Conservation (phyloP, 129 eudicot genomes). For the Lactuca saligna region DNA sequence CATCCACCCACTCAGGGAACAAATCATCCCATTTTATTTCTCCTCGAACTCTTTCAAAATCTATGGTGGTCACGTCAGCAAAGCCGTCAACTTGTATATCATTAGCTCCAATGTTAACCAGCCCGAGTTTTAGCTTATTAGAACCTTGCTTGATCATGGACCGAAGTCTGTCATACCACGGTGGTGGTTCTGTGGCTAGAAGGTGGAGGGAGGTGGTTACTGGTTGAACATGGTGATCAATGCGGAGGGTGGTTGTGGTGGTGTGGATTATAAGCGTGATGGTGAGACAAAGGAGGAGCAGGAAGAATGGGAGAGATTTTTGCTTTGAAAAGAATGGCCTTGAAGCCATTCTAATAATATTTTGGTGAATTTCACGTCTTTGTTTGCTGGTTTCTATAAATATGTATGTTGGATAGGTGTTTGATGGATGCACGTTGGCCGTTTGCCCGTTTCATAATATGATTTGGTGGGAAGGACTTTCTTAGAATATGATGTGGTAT, state of each 20-base stretch:
- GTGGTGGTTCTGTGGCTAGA: conserved; percentile 15
- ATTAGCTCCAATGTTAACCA: conserved; percentile 36
- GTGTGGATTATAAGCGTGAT: conserved; percentile 33
- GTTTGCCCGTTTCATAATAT: conserved; percentile 29
- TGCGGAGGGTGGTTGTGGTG: conserved; percentile 28
- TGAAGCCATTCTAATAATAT: conserved; percentile 30
- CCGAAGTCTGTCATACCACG: conserved; percentile 31
- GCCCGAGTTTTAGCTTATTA: conserved; percentile 32
- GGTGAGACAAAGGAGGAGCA: conserved; percentile 39
- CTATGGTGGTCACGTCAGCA: conserved; percentile 29
- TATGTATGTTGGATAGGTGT: conserved; percentile 8
- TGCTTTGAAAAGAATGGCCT: conserved; percentile 33
- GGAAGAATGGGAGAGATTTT: conserved; percentile 21
- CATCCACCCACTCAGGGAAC: conserved; percentile 68
- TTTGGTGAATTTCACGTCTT: conserved; percentile 22
- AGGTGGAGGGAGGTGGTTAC: neutral
- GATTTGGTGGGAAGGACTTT: conserved; percentile 19
- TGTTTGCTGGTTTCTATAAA: conserved; percentile 13
- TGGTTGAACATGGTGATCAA: neutral
- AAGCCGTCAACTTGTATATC: conserved; percentile 14
- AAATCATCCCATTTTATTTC: conserved; percentile 48
- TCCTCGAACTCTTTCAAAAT: conserved; percentile 33
- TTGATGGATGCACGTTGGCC: conserved; percentile 40
- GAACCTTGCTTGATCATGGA: conserved; percentile 3
- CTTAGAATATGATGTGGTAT: neutral